phyloP scores from a whole-genome alignment of 768 basidiomycete species.

The Lentinula lateritia region DNA sequence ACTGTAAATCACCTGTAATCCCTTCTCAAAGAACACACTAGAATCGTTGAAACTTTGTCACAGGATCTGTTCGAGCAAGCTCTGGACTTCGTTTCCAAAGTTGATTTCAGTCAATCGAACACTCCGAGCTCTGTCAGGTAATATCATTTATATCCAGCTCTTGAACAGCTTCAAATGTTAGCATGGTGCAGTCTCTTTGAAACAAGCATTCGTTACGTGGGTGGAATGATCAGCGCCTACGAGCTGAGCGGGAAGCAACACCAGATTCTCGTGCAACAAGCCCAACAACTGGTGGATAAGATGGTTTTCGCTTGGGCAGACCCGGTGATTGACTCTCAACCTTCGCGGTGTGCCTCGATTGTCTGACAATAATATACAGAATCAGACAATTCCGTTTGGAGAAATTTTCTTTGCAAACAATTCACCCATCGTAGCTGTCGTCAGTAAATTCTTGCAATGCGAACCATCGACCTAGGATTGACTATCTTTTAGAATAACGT shows the following conservation, averaged over 20 bases:
- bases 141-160: not conserved
- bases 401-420: constrained; percentile 25
- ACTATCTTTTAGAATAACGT: constrained; percentile 10
- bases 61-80: constrained; percentile 39
- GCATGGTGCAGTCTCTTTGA: constrained; percentile 36
- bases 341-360: not conserved
- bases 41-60: not conserved
- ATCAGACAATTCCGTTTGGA: constrained; percentile 11
- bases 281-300: constrained; percentile 38
- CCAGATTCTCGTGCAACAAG: constrained; percentile 36
- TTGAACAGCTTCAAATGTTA: not conserved
- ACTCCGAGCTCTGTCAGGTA: constrained; percentile 35
- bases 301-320: constrained; percentile 34
- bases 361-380: not conserved
- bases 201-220: constrained; percentile 50
- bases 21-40: not conserved
- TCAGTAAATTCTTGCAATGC: not conserved
- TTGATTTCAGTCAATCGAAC: constrained; percentile 37
- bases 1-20: constrained; percentile 11
- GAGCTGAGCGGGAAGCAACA: constrained; percentile 42
- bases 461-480: not conserved
- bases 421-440: constrained; percentile 20
- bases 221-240: constrained; percentile 41
- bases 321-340: constrained; percentile 17
- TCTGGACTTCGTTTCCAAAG: constrained; percentile 28